phyloP scores from a whole-genome alignment of 305 asterid species.

The Withania somnifera region DNA sequence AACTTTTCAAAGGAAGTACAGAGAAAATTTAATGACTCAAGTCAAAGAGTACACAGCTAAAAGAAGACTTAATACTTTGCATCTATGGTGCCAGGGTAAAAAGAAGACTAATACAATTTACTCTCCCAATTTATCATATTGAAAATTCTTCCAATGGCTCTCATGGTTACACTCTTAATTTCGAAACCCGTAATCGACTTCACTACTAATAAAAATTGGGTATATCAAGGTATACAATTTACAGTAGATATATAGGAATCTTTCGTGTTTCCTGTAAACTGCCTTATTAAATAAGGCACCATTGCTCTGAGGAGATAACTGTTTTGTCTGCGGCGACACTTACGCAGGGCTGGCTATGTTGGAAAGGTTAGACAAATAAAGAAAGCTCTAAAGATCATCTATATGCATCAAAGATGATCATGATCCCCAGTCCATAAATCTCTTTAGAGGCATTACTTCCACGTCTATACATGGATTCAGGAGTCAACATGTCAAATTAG shows the following conservation, averaged over 20 bases:
- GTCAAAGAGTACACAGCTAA: neutral
- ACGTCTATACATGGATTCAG: neutral
- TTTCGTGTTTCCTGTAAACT: neutral
- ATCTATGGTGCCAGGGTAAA: neutral
- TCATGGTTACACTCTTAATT: neutral
- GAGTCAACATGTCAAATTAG: neutral
- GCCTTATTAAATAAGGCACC: neutral
- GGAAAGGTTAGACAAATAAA: neutral
- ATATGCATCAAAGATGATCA: neutral
- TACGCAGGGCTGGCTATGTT: neutral
- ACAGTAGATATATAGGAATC: neutral
- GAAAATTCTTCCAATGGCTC: neutral
- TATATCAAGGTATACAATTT: neutral
- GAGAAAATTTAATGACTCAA: neutral
- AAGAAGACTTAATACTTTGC: neutral
- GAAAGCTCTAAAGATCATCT: neutral
- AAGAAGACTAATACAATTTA: neutral
- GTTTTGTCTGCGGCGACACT: neutral
- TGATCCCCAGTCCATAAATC: neutral
- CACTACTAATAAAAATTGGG: neutral
- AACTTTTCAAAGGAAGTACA: neutral
- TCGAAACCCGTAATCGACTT: neutral
- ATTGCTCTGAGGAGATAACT: neutral
- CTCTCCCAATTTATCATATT: neutral
- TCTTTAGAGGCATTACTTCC: neutral